A percentile compares a stretch with the other conserved stretches of the same genome.
Conservation (phyloP, 2,329 filamentous ascomycete species). For the Huntiella decipiens region DNA sequence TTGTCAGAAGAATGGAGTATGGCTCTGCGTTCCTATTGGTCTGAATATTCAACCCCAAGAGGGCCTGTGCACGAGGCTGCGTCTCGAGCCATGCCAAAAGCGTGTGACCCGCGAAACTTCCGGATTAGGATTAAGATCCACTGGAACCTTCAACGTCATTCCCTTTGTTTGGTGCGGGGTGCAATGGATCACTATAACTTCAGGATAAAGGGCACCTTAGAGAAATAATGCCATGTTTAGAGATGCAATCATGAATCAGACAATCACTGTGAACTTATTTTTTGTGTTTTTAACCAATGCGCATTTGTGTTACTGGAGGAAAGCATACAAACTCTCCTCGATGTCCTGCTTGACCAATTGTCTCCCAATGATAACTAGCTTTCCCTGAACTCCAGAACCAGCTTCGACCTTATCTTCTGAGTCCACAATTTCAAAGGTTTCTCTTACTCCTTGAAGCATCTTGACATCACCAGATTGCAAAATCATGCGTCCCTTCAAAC, state of each 20-base stretch:
- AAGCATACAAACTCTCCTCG: conserved; percentile 22
- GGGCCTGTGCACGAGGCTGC: conserved; percentile 8
- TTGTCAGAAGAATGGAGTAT: neutral
- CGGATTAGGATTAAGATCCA: neutral
- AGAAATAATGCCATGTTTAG: too few relatives aligned
- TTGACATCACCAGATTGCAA: conserved; percentile 46
- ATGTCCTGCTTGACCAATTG: conserved; percentile 33
- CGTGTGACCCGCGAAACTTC: neutral
- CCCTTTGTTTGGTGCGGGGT: neutral
- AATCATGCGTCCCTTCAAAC: conserved; percentile 63
- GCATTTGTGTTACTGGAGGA: neutral
- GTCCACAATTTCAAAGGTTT: conserved; percentile 84
- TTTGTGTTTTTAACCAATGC: too few relatives aligned
- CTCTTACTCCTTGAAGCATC: conserved; percentile 78
- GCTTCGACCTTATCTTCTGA: conserved; percentile 19
- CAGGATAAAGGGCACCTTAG: too few relatives aligned
- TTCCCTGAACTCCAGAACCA: conserved; percentile 23
- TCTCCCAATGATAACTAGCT: conserved; percentile 46
- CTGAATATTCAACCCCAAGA: neutral
- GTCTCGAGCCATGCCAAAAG: neutral
- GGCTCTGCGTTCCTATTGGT: conserved; percentile 1
- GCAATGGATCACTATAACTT: too few relatives aligned
- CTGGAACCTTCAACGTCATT: neutral
- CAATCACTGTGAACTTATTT: too few relatives aligned
- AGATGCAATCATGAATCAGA: too few relatives aligned